Conservation (phyloP, 192 early-diverging fungal species). For the Backusella westeae region DNA sequence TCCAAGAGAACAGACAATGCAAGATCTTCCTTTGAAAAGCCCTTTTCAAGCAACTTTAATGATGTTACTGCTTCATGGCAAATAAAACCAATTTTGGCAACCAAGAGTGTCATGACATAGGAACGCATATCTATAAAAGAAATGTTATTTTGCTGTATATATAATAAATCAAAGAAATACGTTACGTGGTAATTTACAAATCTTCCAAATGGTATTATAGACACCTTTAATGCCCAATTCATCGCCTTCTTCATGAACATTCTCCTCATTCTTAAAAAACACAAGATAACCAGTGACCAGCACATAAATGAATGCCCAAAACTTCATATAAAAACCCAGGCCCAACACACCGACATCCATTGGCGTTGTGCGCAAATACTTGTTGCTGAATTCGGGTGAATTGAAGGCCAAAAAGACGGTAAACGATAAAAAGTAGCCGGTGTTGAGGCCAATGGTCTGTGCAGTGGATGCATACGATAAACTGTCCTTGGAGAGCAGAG, state of each 20-base stretch:
- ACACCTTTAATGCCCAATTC: conserved; percentile 65
- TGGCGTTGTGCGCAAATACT: conserved; percentile 73
- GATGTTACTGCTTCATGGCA: conserved; percentile 94
- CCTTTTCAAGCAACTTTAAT: conserved; percentile 93
- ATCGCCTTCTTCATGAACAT: conserved; percentile 42
- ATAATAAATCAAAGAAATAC: background rate
- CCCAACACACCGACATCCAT: conserved; percentile 72
- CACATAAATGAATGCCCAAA: conserved; percentile 93
- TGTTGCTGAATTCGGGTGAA: conserved; percentile 92
- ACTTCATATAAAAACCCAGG: conserved; percentile 84
- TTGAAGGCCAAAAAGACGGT: conserved; percentile 97
- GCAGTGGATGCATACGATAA: conserved; percentile 90
- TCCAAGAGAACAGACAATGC: conserved; percentile 91
- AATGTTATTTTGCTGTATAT: background rate
- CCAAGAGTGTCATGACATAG: conserved; percentile 78
- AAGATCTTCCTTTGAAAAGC: conserved; percentile 93
- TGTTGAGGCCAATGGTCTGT: conserved; percentile 96
- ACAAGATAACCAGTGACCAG: conserved; percentile 82
- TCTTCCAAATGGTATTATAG: conserved; percentile 89
- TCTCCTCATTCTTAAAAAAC: conserved; percentile 70
- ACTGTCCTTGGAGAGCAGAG: conserved; percentile 87
- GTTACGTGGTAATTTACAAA: conserved; percentile 77
- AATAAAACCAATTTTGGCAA: conserved; percentile 93
- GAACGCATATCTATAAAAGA: conserved; percentile 72
- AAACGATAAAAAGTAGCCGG: conserved; percentile 93